Percentiles rank a stretch among this genome's conserved stretches.
Evolutionary conservation across 2,329 filamentous ascomycete genomes (phyloP).

Genomic region (Talaromyces sp.): DNA sequence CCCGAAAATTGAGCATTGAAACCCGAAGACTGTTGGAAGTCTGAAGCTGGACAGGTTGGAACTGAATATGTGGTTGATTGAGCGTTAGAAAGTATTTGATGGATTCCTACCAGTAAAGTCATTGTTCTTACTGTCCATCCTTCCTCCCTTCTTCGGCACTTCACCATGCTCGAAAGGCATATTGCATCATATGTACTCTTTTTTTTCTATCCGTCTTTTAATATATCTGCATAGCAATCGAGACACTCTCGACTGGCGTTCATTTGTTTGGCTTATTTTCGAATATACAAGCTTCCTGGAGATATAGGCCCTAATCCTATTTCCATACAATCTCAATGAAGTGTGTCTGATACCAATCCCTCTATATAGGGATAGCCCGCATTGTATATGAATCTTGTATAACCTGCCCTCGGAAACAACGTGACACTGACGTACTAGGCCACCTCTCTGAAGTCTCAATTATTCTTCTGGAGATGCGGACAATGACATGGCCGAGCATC

Average conservation of each 20-base stretch:
- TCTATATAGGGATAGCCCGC: too few relatives aligned
- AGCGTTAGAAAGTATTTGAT: slow-evolving; percentile 14
- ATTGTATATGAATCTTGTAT: too few relatives aligned
- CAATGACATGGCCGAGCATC: too few relatives aligned
- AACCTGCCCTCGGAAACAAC: too few relatives aligned
- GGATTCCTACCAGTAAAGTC: background rate
- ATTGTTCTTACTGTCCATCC: background rate
- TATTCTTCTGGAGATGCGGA: too few relatives aligned
- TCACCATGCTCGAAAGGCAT: background rate
- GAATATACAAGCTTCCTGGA: background rate
- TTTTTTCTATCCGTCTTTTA: background rate
- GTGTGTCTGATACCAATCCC: too few relatives aligned
- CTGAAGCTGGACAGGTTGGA: background rate
- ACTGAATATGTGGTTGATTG: slow-evolving; percentile 1
- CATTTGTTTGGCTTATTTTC: background rate
- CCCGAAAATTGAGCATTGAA: slow-evolving; percentile 9
- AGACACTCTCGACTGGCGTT: slow-evolving; percentile 10
- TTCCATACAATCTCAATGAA: too few relatives aligned
- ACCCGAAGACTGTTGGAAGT: background rate
- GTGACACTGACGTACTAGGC: too few relatives aligned
- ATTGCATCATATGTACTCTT: slow-evolving; percentile 10
- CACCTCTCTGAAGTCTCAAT: too few relatives aligned
- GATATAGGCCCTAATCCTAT: too few relatives aligned
- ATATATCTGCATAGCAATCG: slow-evolving; percentile 10
- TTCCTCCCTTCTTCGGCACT: background rate